Conservation (phyloP, 305 asterid genomes). For the Fraxinus xanthoxyloides region DNA sequence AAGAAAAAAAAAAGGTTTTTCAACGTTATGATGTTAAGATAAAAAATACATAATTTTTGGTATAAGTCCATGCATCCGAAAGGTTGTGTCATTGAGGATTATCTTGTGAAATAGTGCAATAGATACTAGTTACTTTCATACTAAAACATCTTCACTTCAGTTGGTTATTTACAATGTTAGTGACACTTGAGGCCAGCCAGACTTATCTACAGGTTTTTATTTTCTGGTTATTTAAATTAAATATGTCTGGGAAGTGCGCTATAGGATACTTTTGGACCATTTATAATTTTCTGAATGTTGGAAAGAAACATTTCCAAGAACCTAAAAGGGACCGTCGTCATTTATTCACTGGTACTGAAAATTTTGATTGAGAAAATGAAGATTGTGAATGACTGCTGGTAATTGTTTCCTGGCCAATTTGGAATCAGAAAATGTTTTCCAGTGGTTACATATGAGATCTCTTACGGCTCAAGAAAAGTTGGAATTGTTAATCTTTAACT, state of each 20-base stretch:
- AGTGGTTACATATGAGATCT: background rate
- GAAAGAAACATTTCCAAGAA: background rate
- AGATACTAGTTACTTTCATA: slow-evolving; percentile 1
- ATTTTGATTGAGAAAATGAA: background rate
- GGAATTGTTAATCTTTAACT: background rate
- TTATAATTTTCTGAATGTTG: slow-evolving; percentile 1
- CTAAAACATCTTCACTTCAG: background rate
- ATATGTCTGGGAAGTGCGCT: background rate
- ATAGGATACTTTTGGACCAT: background rate
- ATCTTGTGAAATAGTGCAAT: slow-evolving; percentile 6
- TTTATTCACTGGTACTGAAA: slow-evolving; percentile 4
- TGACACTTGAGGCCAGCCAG: background rate
- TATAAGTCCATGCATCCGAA: background rate
- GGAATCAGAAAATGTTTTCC: background rate
- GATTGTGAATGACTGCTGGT: background rate
- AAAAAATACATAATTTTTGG: slow-evolving; percentile 3
- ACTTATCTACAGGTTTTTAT: background rate
- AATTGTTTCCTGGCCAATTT: background rate
- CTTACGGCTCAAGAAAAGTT: background rate
- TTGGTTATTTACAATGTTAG: background rate
- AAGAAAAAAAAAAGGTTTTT: background rate
- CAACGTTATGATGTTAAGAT: background rate
- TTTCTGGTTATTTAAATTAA: background rate
- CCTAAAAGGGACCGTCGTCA: background rate
- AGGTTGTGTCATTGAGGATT: slow-evolving; percentile 5